Evolutionary conservation across 257 asterid species (phyloP).

Genomic region (Solanum chiquidenum): DNA sequence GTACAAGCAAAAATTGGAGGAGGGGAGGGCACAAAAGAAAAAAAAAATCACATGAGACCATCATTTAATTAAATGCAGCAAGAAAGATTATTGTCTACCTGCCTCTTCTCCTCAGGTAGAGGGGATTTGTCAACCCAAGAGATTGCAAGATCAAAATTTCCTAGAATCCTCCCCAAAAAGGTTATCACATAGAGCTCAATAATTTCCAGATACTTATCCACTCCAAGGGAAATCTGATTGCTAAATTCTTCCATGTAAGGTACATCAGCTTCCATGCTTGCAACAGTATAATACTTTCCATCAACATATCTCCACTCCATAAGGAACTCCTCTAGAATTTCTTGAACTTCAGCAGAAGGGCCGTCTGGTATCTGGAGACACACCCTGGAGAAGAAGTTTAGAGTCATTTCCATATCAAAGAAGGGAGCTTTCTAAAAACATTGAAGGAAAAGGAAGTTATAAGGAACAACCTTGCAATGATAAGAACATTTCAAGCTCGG

Average conservation of each 20-base stretch:
- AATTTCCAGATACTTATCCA: constrained; percentile 51
- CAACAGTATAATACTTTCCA: constrained; percentile 27
- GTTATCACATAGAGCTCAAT: constrained; percentile 70
- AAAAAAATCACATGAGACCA: background rate
- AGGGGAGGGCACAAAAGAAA: background rate
- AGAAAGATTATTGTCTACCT: constrained; percentile 37
- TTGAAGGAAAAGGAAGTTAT: background rate
- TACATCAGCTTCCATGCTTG: background rate
- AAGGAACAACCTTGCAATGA: background rate
- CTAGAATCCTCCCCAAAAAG: constrained; percentile 35
- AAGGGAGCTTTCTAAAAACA: background rate
- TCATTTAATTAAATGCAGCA: background rate
- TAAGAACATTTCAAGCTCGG: background rate
- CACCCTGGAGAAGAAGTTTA: constrained; percentile 29
- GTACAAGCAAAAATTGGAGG: no score
- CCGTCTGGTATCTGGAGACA: constrained; percentile 56
- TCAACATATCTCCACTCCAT: constrained; percentile 46
- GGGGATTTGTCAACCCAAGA: constrained; percentile 70
- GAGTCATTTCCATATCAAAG: background rate
- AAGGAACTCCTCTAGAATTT: constrained; percentile 58
- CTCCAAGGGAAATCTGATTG: constrained; percentile 26
- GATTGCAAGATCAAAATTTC: constrained; percentile 52
- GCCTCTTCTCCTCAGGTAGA: constrained; percentile 60
- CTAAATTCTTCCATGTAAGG: constrained; percentile 11
- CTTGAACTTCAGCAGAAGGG: constrained; percentile 34